These are phyloP conservation scores for Fusarium begoniae DNA, from an alignment of 2,329 filamentous ascomycete species.

Conservation along the genomic window DNA sequence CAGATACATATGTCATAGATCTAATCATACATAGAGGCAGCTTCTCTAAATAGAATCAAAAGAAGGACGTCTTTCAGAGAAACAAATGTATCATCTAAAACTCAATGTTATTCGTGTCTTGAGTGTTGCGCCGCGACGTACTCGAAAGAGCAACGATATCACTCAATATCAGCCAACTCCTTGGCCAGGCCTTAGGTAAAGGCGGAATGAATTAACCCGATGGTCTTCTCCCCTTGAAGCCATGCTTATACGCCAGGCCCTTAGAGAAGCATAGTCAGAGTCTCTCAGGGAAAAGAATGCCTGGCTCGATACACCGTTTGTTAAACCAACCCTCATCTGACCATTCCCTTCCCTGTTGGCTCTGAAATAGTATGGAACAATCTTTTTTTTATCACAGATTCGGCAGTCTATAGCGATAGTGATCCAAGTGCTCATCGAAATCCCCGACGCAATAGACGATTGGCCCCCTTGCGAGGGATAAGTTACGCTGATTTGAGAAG, in stretches of 20 bases:
- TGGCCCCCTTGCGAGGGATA: slow-evolving; percentile 64
- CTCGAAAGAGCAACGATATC: background rate
- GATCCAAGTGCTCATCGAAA: slow-evolving; percentile 52
- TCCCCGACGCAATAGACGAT: slow-evolving; percentile 70
- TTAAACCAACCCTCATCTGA: slow-evolving; percentile 31
- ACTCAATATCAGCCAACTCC: background rate
- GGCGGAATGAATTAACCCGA: background rate
- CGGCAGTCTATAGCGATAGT: background rate
- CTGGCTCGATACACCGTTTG: slow-evolving; percentile 7
- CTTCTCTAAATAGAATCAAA: background rate
- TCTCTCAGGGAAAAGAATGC: slow-evolving; percentile 12
- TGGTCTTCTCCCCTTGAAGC: background rate
- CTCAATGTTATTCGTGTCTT: background rate
- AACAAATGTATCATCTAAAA: background rate
- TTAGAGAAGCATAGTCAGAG: background rate
- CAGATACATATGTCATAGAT: background rate
- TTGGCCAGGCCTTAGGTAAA: no score
- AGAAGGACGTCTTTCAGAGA: background rate
- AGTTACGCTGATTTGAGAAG: slow-evolving; percentile 61
- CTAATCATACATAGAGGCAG: background rate
- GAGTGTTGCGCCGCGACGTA: background rate
- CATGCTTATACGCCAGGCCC: background rate
- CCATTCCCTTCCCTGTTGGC: slow-evolving; percentile 18
- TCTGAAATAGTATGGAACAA: slow-evolving; percentile 21
- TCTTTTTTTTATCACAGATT: background rate